phyloP scores from a whole-genome alignment of 2,329 filamentous ascomycete genomes.

The Colletotrichum higginsianum region DNA sequence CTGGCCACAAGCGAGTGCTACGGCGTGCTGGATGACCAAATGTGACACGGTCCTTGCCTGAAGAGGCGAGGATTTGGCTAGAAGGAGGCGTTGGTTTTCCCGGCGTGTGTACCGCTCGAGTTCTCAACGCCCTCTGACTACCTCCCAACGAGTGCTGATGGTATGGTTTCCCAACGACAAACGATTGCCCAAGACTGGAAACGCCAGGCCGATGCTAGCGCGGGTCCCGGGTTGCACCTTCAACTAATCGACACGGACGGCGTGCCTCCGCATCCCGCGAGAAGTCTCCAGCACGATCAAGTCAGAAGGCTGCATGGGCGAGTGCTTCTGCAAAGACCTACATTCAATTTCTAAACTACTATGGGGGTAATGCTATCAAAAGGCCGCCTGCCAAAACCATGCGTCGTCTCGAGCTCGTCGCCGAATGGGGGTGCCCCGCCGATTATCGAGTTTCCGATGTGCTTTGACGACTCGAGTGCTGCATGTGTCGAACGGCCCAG shows the following conservation, averaged over 20 bases:
- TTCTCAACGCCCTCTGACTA: not conserved
- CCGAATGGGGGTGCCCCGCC: conserved; percentile 16
- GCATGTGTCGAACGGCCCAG: conserved; percentile 28
- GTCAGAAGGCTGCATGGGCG: too few relatives aligned
- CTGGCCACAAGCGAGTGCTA: not conserved
- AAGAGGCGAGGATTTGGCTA: not conserved
- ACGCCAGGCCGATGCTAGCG: not conserved
- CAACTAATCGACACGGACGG: not conserved
- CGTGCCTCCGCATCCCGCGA: not conserved
- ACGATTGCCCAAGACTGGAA: not conserved
- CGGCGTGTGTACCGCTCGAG: not conserved
- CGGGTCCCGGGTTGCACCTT: not conserved
- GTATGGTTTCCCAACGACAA: not conserved
- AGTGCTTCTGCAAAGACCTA: conserved; percentile 30
- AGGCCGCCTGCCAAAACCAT: conserved; percentile 29
- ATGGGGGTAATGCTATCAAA: conserved; percentile 35
- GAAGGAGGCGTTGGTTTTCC: not conserved
- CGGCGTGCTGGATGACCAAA: not conserved
- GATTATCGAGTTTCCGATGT: conserved; percentile 22
- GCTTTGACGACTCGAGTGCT: conserved; percentile 28
- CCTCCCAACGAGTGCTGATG: not conserved
- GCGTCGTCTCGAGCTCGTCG: conserved; percentile 25
- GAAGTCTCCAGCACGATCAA: not conserved
- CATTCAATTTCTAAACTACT: conserved; percentile 41
- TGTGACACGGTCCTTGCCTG: not conserved